phyloP scores from a whole-genome alignment of 176 grass and related monocot genomes.

The Bothriochloa decipiens region DNA sequence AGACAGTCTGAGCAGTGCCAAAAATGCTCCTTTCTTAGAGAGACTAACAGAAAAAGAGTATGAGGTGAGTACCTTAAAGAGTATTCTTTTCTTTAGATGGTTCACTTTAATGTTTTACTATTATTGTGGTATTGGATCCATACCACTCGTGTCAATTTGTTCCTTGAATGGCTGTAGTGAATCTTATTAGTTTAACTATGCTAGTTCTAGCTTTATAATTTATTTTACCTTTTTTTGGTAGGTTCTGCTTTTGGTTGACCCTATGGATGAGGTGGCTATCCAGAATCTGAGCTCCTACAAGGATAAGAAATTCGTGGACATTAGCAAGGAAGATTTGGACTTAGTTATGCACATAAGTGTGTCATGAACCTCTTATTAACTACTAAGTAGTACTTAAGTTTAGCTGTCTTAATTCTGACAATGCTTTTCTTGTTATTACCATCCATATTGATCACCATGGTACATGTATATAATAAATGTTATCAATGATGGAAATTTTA shows the following conservation, averaged over 20 bases:
- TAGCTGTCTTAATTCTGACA: not conserved
- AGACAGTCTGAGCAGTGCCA: conserved; percentile 87
- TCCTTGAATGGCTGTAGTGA: not conserved
- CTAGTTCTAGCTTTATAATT: not conserved
- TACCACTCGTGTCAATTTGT: conserved; percentile 2
- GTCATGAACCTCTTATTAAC: conserved; percentile 7
- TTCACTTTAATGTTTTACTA: not conserved
- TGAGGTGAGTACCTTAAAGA: conserved; percentile 60
- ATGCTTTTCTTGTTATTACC: conserved; percentile 3
- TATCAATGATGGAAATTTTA: not conserved
- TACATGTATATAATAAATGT: not conserved
- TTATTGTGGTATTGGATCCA: not conserved
- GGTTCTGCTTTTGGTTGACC: conserved; percentile 95
- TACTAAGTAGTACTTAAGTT: not conserved
- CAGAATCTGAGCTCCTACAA: conserved; percentile 94
- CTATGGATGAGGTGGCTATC: conserved; percentile 95
- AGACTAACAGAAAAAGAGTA: conserved; percentile 79
- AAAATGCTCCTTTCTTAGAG: conserved; percentile 94
- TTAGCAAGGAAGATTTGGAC: conserved; percentile 98
- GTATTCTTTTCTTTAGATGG: not conserved
- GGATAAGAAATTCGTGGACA: conserved; percentile 96
- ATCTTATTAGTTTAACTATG: no score
- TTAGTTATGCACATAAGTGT: conserved; percentile 53
- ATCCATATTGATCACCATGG: not conserved
- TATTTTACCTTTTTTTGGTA: conserved; percentile 40